Percentiles rank a stretch among this genome's conserved stretches.
Evolutionary conservation across 805 yeast genomes (phyloP).

Genomic region (Zygosaccharomyces rouxii): DNA sequence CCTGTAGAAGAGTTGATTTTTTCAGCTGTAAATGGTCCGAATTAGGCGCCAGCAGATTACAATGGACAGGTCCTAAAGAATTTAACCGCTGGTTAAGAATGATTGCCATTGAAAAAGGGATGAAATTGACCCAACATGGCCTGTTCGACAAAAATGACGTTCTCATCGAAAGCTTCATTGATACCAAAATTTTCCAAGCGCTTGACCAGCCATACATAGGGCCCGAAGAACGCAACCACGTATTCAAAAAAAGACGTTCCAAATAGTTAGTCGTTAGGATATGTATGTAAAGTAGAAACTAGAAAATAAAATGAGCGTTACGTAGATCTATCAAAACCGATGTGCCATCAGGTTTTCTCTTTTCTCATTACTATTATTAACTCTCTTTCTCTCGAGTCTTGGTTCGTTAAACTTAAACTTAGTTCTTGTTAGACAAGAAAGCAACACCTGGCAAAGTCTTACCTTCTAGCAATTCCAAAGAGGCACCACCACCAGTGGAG

Average conservation of each 20-base stretch:
- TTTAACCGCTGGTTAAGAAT: constrained; percentile 31
- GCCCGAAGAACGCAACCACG: constrained; percentile 17
- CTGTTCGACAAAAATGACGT: constrained; percentile 20
- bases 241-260: constrained; percentile 10
- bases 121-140: constrained; percentile 32
- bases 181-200: constrained; percentile 23
- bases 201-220: constrained; percentile 21
- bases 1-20: constrained; percentile 33
- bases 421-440: constrained; percentile 74
- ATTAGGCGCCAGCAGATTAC: constrained; percentile 32
- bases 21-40: constrained; percentile 31
- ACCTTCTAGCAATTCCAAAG: constrained; percentile 97
- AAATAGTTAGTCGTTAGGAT: constrained; percentile 2
- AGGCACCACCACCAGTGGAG: constrained; percentile 99
- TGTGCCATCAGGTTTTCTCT: neutral
- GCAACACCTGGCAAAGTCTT: constrained; percentile 97
- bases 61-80: constrained; percentile 33
- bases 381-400: too few species aligned
- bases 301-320: constrained; percentile 4
- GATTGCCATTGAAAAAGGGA: constrained; percentile 26
- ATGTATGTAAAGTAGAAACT: neutral
- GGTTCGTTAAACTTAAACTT: constrained; percentile 8
- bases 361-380: neutral
- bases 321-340: constrained; percentile 7
- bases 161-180: constrained; percentile 28